phyloP scores from a whole-genome alignment of 2,329 filamentous ascomycete genomes.

The Fusarium luffae region DNA sequence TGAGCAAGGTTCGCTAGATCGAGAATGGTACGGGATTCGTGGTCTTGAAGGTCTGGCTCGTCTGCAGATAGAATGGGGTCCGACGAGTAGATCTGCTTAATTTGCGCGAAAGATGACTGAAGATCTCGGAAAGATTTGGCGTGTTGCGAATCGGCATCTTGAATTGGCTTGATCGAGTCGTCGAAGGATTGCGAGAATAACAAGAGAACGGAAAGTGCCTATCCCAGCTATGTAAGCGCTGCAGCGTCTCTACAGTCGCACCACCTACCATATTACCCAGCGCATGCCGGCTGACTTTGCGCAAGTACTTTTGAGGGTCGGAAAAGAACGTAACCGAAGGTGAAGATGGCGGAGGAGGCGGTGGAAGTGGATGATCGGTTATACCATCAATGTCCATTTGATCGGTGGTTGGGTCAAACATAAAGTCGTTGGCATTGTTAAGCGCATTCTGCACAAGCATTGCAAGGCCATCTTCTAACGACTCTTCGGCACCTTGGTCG shows the following conservation, averaged over 20 bases:
- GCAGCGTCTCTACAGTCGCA: slow-evolving; percentile 16
- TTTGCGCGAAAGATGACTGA: slow-evolving; percentile 49
- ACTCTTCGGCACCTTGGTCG: slow-evolving; percentile 42
- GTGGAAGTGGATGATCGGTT: slow-evolving; percentile 42
- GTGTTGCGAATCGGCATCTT: slow-evolving; percentile 50
- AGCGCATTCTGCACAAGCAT: slow-evolving; percentile 56
- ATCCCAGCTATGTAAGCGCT: slow-evolving; percentile 30
- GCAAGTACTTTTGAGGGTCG: slow-evolving; percentile 54
- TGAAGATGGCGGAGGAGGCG: slow-evolving; percentile 41
- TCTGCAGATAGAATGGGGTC: slow-evolving; percentile 49
- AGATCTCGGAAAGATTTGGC: slow-evolving; percentile 49
- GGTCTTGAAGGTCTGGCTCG: slow-evolving; percentile 50
- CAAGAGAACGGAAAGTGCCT: slow-evolving; percentile 55
- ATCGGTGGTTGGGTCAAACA: slow-evolving; percentile 49
- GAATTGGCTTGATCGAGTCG: slow-evolving; percentile 50
- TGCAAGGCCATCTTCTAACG: slow-evolving; percentile 52
- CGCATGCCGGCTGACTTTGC: slow-evolving; percentile 52
- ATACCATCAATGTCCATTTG: slow-evolving; percentile 51
- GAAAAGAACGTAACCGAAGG: slow-evolving; percentile 49
- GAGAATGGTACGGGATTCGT: slow-evolving; percentile 52
- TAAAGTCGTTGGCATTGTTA: slow-evolving; percentile 54
- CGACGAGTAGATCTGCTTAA: slow-evolving; percentile 51
- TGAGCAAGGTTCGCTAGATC: slow-evolving; percentile 63
- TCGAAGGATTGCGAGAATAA: slow-evolving; percentile 54
- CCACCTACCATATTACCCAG: slow-evolving; percentile 55